Conservation (phyloP, 371 early-diverging fungal genomes). For the Rozella allomycis region DNA sequence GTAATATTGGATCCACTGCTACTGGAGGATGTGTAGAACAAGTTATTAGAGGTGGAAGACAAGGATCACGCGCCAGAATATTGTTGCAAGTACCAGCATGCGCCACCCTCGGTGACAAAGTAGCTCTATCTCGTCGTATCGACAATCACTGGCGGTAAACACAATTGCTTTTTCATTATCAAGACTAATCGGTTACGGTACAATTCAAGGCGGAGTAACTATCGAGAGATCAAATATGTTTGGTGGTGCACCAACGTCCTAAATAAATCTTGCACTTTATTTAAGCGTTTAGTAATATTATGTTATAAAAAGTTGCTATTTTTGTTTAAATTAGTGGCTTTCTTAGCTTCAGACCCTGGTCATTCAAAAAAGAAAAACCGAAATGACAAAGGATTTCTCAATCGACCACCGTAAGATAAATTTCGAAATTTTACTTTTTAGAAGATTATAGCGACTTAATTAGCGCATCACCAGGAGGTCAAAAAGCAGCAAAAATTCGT, state of each 20-base stretch:
- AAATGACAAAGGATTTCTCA: no score
- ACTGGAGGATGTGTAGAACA: conserved; percentile 59
- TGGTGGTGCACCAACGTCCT: neutral
- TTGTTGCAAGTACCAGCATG: conserved; percentile 86
- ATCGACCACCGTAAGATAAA: no score
- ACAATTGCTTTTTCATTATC: conserved; percentile 4
- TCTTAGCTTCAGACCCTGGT: no score
- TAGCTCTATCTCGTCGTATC: conserved; percentile 93
- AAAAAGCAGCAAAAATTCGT: no score
- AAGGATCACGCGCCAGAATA: conserved; percentile 86
- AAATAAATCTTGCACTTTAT: neutral
- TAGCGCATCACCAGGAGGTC: no score
- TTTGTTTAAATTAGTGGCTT: no score
- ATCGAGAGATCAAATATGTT: conserved; percentile 19
- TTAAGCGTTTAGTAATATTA: no score
- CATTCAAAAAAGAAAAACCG: no score
- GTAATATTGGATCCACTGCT: conserved; percentile 97
- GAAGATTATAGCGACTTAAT: no score
- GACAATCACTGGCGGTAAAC: conserved; percentile 95
- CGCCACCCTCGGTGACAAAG: conserved; percentile 93
- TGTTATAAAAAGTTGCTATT: no score
- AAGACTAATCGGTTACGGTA: conserved; percentile 93
- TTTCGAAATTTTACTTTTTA: no score
- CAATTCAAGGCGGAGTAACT: conserved; percentile 65
- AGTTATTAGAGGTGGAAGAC: conserved; percentile 52